Base-by-base conservation (phyloP, 2,329 filamentous ascomycete species). In the Aspergillus calidoustus region DNA sequence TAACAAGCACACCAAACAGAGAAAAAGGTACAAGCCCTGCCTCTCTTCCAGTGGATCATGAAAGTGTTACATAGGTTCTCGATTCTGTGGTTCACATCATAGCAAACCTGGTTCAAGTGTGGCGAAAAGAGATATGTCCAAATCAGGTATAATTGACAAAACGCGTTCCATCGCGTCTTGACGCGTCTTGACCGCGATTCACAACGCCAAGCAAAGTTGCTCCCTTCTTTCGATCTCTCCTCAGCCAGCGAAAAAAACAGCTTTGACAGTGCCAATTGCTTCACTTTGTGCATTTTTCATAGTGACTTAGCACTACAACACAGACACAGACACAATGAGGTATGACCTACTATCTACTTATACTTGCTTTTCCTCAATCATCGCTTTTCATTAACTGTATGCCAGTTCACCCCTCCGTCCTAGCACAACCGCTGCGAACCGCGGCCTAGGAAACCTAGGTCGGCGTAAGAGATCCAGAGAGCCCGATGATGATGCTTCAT, bases 351-450 rank as follows among this genome's bases (percentile, higher is more conserved):
- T 7, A n/a, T 59, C 23, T 4, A 15, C 23, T 15, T 49, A 22
- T 11, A n/a, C 8, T 9, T 13, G 3, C 9, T n/a, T 17, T 59
- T 60, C 38, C 22, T 31, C 60, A 46, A 52, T 47, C 17, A 9
- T 38, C 17, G 11, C 17, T 34, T 57, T 7, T 23, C 22, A 50
- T 48, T 58, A 54, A 34, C 62, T 57, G 3, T 57, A 28, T 60
- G 19, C 52, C 74, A 96, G 91, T 83, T 96, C 92, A 76, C 93
- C 93, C 75, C 84, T 96, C 64, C 89, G 90, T 77, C 85, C 88
- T 69, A 92, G 89, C 79, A 90, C 91, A 83, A 88, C 89, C 63
- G 93, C 93, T 67, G 92, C 89, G 71, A 97, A 96, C 79, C 88
- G 92, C 69, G 91, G 92, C 57, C 76, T 84, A 60, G 78, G 79